These are phyloP conservation scores for Colletotrichum siamense DNA, from an alignment of 2,329 filamentous ascomycete species.

Conservation along the genomic window DNA sequence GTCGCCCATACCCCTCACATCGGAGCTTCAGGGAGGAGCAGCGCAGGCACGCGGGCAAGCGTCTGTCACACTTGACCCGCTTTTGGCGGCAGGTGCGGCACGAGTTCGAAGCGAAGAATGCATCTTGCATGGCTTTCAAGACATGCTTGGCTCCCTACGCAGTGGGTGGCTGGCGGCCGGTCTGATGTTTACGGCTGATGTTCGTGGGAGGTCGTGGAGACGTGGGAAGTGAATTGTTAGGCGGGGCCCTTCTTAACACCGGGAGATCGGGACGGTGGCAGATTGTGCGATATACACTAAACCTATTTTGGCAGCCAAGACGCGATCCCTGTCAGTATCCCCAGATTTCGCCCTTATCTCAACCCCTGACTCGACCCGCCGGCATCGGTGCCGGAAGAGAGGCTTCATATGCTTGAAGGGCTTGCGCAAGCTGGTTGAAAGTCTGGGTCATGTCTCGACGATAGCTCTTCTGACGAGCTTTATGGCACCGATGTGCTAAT, in stretches of 20 bases:
- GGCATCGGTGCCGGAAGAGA: not conserved
- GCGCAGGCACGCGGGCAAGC: slow-evolving; percentile 1
- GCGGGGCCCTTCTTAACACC: not conserved
- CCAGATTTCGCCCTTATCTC: slow-evolving; percentile 1
- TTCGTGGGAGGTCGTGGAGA: not conserved
- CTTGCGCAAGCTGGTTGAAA: not conserved
- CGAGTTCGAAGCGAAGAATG: slow-evolving; percentile 6
- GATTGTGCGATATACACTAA: not conserved
- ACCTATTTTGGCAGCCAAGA: slow-evolving; percentile 8
- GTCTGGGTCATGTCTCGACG: not conserved
- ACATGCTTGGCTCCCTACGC: not conserved
- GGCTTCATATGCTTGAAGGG: not conserved
- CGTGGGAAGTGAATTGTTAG: not conserved
- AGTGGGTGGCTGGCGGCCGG: not conserved
- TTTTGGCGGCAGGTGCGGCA: slow-evolving; percentile 16
- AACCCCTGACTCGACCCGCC: not conserved
- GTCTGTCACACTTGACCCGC: slow-evolving; percentile 17
- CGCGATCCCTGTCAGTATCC: slow-evolving; percentile 10
- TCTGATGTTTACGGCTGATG: not conserved
- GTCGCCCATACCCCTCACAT: slow-evolving; percentile 9
- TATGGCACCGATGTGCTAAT: not conserved
- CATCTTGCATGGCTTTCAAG: slow-evolving; percentile 5
- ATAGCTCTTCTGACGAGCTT: not conserved
- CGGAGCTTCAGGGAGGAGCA: slow-evolving; percentile 14
- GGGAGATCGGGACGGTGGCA: not conserved